phyloP scores from a whole-genome alignment of 139 green algal genomes.

The Chlamydomonas eustigma region DNA sequence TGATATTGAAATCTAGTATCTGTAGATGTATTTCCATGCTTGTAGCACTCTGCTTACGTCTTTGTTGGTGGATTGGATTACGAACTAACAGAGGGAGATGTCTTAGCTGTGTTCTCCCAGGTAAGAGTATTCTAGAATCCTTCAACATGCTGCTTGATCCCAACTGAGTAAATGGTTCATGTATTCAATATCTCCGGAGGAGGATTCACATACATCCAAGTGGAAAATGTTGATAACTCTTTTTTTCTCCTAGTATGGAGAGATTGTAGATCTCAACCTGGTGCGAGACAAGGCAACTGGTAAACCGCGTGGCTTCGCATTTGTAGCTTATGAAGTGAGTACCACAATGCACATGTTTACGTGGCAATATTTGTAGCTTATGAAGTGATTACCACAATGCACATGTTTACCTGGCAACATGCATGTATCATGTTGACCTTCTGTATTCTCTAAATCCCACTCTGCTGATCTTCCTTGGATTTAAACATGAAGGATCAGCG shows the following conservation, averaged over 20 bases:
- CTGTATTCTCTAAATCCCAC: too few relatives aligned
- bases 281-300: constrained; percentile 56
- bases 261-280: constrained; percentile 94
- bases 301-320: constrained; percentile 84
- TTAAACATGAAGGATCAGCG: constrained; percentile 71
- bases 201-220: too few relatives aligned
- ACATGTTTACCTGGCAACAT: too few relatives aligned
- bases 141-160: too few relatives aligned
- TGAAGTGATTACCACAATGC: too few relatives aligned
- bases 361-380: constrained; percentile 98
- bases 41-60: constrained; percentile 91
- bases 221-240: too few relatives aligned
- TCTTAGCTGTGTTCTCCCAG: constrained; percentile 87
- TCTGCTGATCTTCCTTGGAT: too few relatives aligned
- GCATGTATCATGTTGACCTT: constrained; percentile 95
- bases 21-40: too few relatives aligned
- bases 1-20: too few relatives aligned
- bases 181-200: too few relatives aligned
- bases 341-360: too few relatives aligned
- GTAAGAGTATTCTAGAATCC: background rate
- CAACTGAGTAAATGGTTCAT: too few relatives aligned
- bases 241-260: constrained; percentile 88
- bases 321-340: constrained; percentile 87
- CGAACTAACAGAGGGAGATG: constrained; percentile 92
- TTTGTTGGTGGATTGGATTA: constrained; percentile 81